phyloP scores from a whole-genome alignment of 1,139 yeast species.

The Kodamaea plutei region DNA sequence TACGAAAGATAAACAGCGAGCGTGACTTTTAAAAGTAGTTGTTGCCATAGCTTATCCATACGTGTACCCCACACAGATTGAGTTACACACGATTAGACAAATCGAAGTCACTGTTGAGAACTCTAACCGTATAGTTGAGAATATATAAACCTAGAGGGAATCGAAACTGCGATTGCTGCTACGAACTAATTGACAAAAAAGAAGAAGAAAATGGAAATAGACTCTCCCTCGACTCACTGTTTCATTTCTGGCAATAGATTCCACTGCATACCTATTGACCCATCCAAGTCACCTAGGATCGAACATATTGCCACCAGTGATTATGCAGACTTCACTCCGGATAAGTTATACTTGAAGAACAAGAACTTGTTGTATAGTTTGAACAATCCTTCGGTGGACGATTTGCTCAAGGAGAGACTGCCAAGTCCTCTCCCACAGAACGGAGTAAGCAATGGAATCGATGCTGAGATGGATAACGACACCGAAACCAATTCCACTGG shows the following conservation, averaged over 20 bases:
- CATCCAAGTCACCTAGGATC: slow-evolving; percentile 9
- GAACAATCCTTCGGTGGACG: slow-evolving; percentile 35
- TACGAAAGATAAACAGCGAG: too few relatives aligned
- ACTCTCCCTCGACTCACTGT: slow-evolving; percentile 34
- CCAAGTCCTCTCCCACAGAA: slow-evolving; percentile 16
- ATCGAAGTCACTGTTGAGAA: too few relatives aligned
- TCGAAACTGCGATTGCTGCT: too few relatives aligned
- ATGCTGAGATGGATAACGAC: background rate
- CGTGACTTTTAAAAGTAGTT: too few relatives aligned
- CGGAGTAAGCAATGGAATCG: slow-evolving; percentile 3
- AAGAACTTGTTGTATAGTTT: slow-evolving; percentile 38
- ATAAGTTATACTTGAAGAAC: slow-evolving; percentile 29
- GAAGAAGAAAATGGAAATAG: slow-evolving; percentile 1
- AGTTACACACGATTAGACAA: too few relatives aligned
- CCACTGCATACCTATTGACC: slow-evolving; percentile 34
- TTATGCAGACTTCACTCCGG: slow-evolving; percentile 17
- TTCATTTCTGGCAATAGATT: slow-evolving; percentile 36
- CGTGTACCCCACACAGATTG: too few relatives aligned
- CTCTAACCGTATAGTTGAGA: too few relatives aligned
- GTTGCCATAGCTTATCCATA: too few relatives aligned
- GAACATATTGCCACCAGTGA: slow-evolving; percentile 18
- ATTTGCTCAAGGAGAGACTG: slow-evolving; percentile 6
- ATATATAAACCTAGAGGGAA: too few relatives aligned
- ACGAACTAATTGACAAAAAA: too few relatives aligned
- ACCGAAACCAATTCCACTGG: background rate